Percentiles rank a stretch among this genome's conserved stretches.
phyloP scores from a whole-genome alignment of 306 rosid species.

The Acacia crassicarpa region DNA sequence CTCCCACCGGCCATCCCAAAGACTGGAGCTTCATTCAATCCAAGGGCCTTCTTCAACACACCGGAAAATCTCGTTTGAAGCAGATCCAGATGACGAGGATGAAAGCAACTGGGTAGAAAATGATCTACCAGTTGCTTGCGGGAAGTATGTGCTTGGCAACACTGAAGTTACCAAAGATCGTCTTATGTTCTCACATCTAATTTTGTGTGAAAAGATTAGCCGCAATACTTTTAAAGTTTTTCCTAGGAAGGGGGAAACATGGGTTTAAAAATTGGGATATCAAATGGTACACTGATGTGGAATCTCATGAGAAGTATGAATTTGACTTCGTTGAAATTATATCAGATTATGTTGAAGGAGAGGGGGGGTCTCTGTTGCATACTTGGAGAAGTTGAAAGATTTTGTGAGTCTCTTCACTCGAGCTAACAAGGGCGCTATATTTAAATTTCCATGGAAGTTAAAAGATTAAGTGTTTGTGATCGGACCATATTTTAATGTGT shows the following conservation, averaged over 20 bases:
- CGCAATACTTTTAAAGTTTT: slow-evolving; percentile 39
- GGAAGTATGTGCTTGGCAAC: slow-evolving; percentile 49
- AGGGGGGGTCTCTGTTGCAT: slow-evolving; percentile 68
- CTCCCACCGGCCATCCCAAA: too few relatives aligned
- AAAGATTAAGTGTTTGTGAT: too few relatives aligned
- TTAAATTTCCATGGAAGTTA: too few relatives aligned
- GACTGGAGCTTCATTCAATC: too few relatives aligned
- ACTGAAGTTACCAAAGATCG: slow-evolving; percentile 35
- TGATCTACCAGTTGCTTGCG: slow-evolving; percentile 75
- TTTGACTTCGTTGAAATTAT: slow-evolving; percentile 69
- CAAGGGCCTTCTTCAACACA: too few relatives aligned
- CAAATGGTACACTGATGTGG: slow-evolving; percentile 48
- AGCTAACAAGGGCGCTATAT: slow-evolving; percentile 39
- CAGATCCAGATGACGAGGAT: slow-evolving; percentile 50
- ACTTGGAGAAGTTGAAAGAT: slow-evolving; percentile 71
- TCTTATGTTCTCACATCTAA: slow-evolving; percentile 74
- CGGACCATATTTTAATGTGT: too few relatives aligned
- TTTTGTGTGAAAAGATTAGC: slow-evolving; percentile 42
- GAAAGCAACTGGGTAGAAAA: slow-evolving; percentile 42
- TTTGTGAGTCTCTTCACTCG: slow-evolving; percentile 69
- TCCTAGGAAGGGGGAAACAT: slow-evolving; percentile 82
- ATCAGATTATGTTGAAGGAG: slow-evolving; percentile 55
- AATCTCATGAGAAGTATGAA: slow-evolving; percentile 46
- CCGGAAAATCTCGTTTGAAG: too few relatives aligned
- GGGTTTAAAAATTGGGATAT: slow-evolving; percentile 93